Evolutionary conservation across 208 protist genomes (phyloP).

Genomic region (Wallacemonas sp.): DNA sequence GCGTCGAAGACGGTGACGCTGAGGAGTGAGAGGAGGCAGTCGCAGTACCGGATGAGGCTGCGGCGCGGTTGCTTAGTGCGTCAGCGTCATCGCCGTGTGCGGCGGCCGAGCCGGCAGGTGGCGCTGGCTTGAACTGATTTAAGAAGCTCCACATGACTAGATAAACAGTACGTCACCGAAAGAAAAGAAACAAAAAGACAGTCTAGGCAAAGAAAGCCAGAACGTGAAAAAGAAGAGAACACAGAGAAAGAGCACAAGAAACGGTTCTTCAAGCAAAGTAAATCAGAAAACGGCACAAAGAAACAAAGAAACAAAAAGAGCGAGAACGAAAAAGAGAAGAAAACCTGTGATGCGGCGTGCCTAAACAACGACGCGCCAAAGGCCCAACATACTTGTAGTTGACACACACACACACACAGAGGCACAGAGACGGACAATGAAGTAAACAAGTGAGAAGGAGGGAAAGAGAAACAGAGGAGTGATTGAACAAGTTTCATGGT

Average conservation of each 20-base stretch:
- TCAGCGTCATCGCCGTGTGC: background rate
- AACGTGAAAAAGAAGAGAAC: too few relatives aligned
- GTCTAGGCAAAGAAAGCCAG: too few relatives aligned
- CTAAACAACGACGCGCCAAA: background rate
- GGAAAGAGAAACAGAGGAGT: background rate
- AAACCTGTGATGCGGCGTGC: background rate
- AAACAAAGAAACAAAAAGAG: too few relatives aligned
- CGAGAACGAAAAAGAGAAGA: background rate
- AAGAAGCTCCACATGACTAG: background rate
- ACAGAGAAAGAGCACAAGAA: too few relatives aligned
- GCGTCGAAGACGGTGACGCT: background rate
- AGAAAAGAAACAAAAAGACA: too few relatives aligned
- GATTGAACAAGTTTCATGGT: background rate
- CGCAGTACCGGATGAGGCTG: background rate
- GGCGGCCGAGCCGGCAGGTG: background rate
- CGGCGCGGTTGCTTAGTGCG: background rate
- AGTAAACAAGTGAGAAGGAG: slow-evolving; percentile 9
- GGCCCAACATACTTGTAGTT: background rate
- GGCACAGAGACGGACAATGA: background rate
- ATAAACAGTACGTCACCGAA: too few relatives aligned
- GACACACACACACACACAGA: background rate
- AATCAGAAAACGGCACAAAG: too few relatives aligned
- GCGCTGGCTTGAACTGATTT: background rate
- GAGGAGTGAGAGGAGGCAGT: too few relatives aligned
- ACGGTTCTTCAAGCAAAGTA: too few relatives aligned